Evolutionary conservation across 2,329 filamentous ascomycete species (phyloP).

Genomic region (Fusarium continuum): DNA sequence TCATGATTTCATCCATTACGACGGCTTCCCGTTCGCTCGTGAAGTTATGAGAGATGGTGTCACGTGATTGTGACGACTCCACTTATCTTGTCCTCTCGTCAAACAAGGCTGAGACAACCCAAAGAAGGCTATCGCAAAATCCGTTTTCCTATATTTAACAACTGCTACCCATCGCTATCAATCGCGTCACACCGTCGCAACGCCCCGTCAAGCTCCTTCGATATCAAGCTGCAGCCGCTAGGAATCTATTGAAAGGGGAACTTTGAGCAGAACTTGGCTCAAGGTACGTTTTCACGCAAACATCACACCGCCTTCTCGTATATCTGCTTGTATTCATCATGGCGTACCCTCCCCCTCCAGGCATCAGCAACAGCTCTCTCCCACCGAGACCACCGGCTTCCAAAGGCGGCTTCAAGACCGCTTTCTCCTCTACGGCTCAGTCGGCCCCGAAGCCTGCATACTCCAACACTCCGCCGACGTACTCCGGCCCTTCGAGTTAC

Average conservation of each 20-base stretch:
- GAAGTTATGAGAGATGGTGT: too few relatives aligned
- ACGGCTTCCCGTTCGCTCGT: too few relatives aligned
- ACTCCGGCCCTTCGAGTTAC: conserved; percentile 46
- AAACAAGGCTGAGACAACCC: conserved; percentile 29
- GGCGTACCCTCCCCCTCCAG: conserved; percentile 89
- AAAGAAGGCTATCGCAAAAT: conserved; percentile 17
- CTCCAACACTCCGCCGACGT: conserved; percentile 42
- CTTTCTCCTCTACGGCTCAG: conserved; percentile 56
- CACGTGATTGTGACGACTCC: not conserved
- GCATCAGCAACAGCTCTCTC: conserved; percentile 63
- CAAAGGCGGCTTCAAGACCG: conserved; percentile 57
- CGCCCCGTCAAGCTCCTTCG: not conserved
- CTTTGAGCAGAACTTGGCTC: conserved; percentile 55
- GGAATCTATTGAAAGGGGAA: conserved; percentile 29
- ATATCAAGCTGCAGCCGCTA: conserved; percentile 5
- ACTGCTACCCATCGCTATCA: conserved; percentile 7
- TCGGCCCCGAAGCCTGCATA: conserved; percentile 52
- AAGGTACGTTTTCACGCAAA: conserved; percentile 59
- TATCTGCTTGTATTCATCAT: conserved; percentile 70
- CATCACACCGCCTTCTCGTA: conserved; percentile 36
- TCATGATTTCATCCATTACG: too few relatives aligned
- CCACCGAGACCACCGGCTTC: conserved; percentile 80
- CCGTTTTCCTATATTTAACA: conserved; percentile 30
- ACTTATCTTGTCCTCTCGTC: not conserved
- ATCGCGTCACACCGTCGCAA: conserved; percentile 9